Conservation (phyloP, 345 rosid genomes). For the Gossypium ekmanianum region DNA sequence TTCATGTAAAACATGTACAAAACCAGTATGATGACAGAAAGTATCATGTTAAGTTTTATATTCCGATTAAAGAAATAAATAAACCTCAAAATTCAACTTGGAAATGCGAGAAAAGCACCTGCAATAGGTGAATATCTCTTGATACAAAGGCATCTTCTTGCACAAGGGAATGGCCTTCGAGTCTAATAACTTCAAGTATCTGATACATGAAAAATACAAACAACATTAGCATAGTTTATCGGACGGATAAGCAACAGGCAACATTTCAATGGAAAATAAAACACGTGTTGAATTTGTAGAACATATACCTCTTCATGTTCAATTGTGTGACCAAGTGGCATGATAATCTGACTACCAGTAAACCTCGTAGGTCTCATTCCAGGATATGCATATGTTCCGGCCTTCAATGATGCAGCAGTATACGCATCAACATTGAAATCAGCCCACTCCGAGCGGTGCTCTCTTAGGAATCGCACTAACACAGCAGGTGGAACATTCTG, state of each 20-base stretch:
- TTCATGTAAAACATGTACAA: neutral
- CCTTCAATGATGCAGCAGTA: conserved; percentile 80
- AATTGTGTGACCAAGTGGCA: conserved; percentile 97
- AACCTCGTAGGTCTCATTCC: conserved; percentile 94
- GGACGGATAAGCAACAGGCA: neutral
- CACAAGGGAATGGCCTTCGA: conserved; percentile 89
- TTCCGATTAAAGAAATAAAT: neutral
- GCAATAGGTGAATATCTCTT: conserved; percentile 89
- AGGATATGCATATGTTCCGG: conserved; percentile 76
- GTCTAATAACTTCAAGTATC: conserved; percentile 91
- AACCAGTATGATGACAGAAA: neutral
- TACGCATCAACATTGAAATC: conserved; percentile 97
- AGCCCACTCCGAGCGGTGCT: conserved; percentile 99
- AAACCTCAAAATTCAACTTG: neutral
- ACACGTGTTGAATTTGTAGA: neutral
- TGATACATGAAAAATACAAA: conserved; percentile 23
- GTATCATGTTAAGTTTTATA: neutral
- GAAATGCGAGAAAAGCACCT: conserved; percentile 43
- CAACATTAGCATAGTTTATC: conserved; percentile 1
- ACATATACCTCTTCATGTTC: conserved; percentile 90
- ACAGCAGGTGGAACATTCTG: conserved; percentile 97
- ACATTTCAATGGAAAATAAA: neutral
- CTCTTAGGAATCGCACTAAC: conserved; percentile 86
- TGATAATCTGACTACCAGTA: conserved; percentile 89
- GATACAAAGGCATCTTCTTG: conserved; percentile 96